Percentiles rank a stretch among this genome's conserved stretches.
phyloP scores from a whole-genome alignment of 1,284 basidiomycete genomes.

The Pisolithus thermaeus region DNA sequence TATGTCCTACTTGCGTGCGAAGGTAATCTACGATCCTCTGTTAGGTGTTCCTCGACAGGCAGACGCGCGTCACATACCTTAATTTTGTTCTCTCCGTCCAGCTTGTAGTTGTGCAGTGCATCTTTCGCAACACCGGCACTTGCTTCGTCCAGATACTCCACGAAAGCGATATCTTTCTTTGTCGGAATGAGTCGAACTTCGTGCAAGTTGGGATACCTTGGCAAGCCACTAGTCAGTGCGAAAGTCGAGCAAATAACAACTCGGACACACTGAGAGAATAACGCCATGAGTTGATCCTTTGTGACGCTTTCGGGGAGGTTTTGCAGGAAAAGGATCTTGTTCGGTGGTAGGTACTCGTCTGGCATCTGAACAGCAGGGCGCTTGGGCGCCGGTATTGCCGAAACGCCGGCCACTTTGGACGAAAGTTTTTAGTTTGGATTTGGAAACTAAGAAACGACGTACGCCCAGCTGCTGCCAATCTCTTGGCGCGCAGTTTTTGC shows the following conservation, averaged over 20 bases:
- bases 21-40: conserved; percentile 44
- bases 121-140: conserved; percentile 90
- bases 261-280: conserved; percentile 79
- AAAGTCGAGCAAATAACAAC: neutral
- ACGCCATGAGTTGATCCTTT: conserved; percentile 81
- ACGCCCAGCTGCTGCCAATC: conserved; percentile 69
- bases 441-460: conserved; percentile 18
- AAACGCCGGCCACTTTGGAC: conserved; percentile 62
- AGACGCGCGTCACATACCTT: conserved; percentile 50
- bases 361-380: conserved; percentile 91
- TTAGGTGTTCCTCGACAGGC: conserved; percentile 1
- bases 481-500: conserved; percentile 75
- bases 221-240: conserved; percentile 7
- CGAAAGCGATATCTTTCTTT: conserved; percentile 94
- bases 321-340: conserved; percentile 98
- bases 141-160: conserved; percentile 89
- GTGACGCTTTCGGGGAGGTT: conserved; percentile 89
- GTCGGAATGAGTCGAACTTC: conserved; percentile 96
- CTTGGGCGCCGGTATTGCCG: conserved; percentile 59
- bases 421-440: conserved; percentile 5
- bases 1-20: conserved; percentile 47
- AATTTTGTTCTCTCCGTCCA: conserved; percentile 95
- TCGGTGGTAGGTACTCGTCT: conserved; percentile 98
- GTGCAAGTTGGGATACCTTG: conserved; percentile 84
- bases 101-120: conserved; percentile 92